phyloP scores from a whole-genome alignment of 2,329 filamentous ascomycete species.

The Ceratocystis destructans region DNA sequence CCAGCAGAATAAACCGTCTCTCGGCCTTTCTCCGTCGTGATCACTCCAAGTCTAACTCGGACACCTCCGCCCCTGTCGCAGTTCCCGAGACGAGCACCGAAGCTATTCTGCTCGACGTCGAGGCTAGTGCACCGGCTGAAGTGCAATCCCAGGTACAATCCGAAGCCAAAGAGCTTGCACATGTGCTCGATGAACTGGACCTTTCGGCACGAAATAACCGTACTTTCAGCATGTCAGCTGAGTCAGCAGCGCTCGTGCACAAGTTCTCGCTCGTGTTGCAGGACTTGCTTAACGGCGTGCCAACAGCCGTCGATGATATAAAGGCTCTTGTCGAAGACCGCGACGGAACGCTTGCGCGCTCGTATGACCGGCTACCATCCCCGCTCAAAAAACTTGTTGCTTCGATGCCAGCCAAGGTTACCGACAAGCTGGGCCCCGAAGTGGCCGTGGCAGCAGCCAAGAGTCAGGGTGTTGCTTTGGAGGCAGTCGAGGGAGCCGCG shows the following conservation, averaged over 20 bases:
- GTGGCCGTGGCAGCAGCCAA: conserved; percentile 66
- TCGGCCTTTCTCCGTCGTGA: conserved; percentile 28
- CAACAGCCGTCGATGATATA: conserved; percentile 88
- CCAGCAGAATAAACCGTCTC: conserved; percentile 24
- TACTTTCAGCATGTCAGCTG: conserved; percentile 69
- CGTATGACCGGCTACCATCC: conserved; percentile 55
- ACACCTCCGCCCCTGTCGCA: background rate
- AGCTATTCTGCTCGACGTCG: conserved; percentile 13
- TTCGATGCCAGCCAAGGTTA: conserved; percentile 69
- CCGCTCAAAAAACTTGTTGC: conserved; percentile 79
- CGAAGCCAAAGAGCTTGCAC: conserved; percentile 58
- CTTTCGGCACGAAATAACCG: conserved; percentile 73
- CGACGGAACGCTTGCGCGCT: conserved; percentile 44
- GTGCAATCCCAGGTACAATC: conserved; percentile 31
- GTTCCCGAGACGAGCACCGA: conserved; percentile 19
- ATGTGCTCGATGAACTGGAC: conserved; percentile 72
- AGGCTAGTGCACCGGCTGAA: conserved; percentile 27
- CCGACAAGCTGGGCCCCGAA: conserved; percentile 62
- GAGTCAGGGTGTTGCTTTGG: conserved; percentile 48
- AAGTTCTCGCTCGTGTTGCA: conserved; percentile 84
- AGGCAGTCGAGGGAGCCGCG: conserved; percentile 30
- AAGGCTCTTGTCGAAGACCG: conserved; percentile 46
- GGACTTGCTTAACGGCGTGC: conserved; percentile 81
- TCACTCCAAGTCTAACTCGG: conserved; percentile 29
- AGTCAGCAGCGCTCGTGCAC: conserved; percentile 67